Evolutionary conservation across 164 flowering plant genomes (phyloP).

Genomic region (Magnolia changhungtana): DNA sequence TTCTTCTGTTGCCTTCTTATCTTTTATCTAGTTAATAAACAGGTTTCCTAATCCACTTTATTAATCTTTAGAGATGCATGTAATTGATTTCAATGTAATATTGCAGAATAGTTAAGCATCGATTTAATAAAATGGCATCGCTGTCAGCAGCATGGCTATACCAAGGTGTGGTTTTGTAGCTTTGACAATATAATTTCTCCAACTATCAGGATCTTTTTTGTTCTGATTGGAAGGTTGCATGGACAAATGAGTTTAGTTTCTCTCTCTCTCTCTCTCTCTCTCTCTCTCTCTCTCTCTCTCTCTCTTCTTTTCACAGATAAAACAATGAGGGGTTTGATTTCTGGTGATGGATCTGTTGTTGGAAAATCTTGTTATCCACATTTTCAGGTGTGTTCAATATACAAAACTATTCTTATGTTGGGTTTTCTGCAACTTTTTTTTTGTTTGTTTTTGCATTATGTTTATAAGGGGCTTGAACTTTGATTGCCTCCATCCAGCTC

Average conservation of each 20-base stretch:
- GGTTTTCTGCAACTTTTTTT: not conserved
- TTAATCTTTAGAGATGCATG: not conserved
- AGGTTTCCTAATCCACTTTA: not conserved
- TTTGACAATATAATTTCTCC: not conserved
- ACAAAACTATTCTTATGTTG: not conserved
- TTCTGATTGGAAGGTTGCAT: conserved; percentile 1
- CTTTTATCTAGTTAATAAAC: not conserved
- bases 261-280: not conserved
- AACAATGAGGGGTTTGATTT: conserved; percentile 14
- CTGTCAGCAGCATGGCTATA: conserved; percentile 14
- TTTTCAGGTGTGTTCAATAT: conserved; percentile 12
- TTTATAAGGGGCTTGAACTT: not conserved
- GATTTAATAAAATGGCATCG: conserved; percentile 13
- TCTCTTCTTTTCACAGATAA: conserved; percentile 7
- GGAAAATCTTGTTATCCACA: conserved; percentile 9
- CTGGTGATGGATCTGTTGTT: conserved; percentile 2
- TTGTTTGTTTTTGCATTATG: not conserved
- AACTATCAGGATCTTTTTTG: not conserved
- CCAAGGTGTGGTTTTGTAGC: conserved; percentile 8
- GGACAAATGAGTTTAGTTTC: not conserved
- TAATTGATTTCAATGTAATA: not conserved
- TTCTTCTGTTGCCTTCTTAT: not conserved
- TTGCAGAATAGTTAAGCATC: conserved; percentile 4
- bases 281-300: not conserved
- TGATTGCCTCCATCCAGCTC: not conserved